These are phyloP conservation scores for Penicillium roqueforti DNA, from an alignment of 495 filamentous ascomycete species.

Conservation along the genomic window DNA sequence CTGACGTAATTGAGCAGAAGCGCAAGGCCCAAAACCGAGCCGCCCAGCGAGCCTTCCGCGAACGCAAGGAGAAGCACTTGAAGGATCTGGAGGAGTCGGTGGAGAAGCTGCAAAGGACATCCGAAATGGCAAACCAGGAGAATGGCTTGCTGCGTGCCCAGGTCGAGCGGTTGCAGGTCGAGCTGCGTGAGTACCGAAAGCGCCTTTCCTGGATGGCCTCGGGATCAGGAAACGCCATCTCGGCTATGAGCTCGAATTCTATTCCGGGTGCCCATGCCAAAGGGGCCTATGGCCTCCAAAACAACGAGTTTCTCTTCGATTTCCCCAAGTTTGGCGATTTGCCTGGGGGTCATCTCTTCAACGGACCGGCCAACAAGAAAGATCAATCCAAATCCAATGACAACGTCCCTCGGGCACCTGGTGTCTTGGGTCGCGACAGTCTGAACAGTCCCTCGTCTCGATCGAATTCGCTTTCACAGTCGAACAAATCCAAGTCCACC, in stretches of 20 bases:
- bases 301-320: constrained; percentile 86
- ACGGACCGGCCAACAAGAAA: constrained; percentile 33
- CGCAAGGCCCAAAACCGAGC: constrained; percentile 98
- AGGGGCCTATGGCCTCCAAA: constrained; percentile 51
- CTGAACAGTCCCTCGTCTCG: constrained; percentile 10
- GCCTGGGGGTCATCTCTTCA: constrained; percentile 59
- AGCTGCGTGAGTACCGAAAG: constrained; percentile 87
- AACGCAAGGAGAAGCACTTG: constrained; percentile 96
- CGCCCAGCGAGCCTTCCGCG: constrained; percentile 92
- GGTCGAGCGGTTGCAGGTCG: constrained; percentile 79
- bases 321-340: constrained; percentile 88
- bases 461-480: constrained; percentile 2
- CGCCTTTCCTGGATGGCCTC: constrained; percentile 58
- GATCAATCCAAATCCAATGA: constrained; percentile 31
- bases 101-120: constrained; percentile 81
- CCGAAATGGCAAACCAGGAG: constrained; percentile 77
- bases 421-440: constrained; percentile 31
- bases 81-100: constrained; percentile 96
- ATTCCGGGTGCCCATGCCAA: constrained; percentile 35
- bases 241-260: constrained; percentile 47
- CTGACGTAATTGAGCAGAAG: constrained; percentile 66
- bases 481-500: constrained; percentile 10
- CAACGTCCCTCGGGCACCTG: constrained; percentile 24
- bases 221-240: constrained; percentile 43
- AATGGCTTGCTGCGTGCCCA: constrained; percentile 80